Conservation (phyloP, 1,139 yeast species). For the Pneumocystis carinii region DNA sequence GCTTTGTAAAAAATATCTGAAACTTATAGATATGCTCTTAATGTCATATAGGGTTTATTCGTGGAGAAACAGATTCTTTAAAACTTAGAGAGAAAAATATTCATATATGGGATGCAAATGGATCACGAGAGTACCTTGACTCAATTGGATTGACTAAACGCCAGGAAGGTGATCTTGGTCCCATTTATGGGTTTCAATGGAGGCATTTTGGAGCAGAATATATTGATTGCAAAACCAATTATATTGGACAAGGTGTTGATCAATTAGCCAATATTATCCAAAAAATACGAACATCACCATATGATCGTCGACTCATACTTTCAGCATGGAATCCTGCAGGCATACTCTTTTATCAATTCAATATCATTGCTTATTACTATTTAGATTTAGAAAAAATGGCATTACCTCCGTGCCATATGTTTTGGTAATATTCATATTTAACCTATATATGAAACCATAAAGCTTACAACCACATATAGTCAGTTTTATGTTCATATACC, state of each 20-base stretch:
- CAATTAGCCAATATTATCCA: slow-evolving; percentile 70
- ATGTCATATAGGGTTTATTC: slow-evolving; percentile 59
- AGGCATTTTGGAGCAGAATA: slow-evolving; percentile 95
- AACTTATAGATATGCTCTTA: slow-evolving; percentile 40
- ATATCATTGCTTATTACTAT: neutral
- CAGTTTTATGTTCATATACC: slow-evolving; percentile 88
- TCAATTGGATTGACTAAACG: slow-evolving; percentile 63
- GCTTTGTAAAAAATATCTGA: neutral
- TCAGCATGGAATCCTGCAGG: slow-evolving; percentile 99
- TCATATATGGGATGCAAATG: slow-evolving; percentile 97
- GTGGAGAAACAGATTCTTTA: slow-evolving; percentile 81
- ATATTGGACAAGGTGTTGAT: slow-evolving; percentile 76
- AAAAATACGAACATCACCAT: slow-evolving; percentile 72
- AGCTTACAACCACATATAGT: slow-evolving; percentile 21
- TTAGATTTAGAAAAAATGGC: slow-evolving; percentile 49
- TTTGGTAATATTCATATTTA: slow-evolving; percentile 24
- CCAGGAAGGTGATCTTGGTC: slow-evolving; percentile 90
- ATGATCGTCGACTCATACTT: slow-evolving; percentile 82
- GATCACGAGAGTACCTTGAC: slow-evolving; percentile 84
- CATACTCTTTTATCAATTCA: slow-evolving; percentile 30
- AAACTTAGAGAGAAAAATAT: slow-evolving; percentile 67
- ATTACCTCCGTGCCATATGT: slow-evolving; percentile 94
- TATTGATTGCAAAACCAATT: slow-evolving; percentile 70
- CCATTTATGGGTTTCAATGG: slow-evolving; percentile 99
- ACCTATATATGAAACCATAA: neutral